phyloP scores from a whole-genome alignment of 2,329 filamentous ascomycete genomes.

The Fusarium begoniae region DNA sequence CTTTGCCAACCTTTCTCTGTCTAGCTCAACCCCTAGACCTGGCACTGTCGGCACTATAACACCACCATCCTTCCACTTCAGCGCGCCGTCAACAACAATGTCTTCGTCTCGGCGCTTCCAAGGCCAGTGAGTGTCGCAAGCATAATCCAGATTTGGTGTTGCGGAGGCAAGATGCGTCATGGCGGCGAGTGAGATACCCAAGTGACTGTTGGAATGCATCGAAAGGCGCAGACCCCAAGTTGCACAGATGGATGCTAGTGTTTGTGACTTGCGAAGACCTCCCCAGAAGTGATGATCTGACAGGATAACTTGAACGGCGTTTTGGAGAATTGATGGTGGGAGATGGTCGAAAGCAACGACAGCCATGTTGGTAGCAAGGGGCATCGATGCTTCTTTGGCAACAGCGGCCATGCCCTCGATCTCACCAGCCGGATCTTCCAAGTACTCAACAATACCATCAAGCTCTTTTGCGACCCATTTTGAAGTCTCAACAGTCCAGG shows the following conservation, averaged over 20 bases:
- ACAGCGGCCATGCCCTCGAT: slow-evolving; percentile 56
- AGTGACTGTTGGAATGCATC: slow-evolving; percentile 56
- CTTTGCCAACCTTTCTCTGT: slow-evolving; percentile 47
- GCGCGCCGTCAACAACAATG: slow-evolving; percentile 49
- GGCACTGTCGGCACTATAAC: slow-evolving; percentile 48
- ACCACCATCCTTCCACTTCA: slow-evolving; percentile 50
- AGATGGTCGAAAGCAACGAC: slow-evolving; percentile 53
- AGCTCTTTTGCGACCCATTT: slow-evolving; percentile 52
- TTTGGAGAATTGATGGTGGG: slow-evolving; percentile 49
- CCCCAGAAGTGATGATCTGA: slow-evolving; percentile 57
- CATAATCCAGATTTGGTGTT: slow-evolving; percentile 53
- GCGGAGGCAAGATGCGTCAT: slow-evolving; percentile 55
- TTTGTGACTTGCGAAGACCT: slow-evolving; percentile 52
- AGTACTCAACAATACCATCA: slow-evolving; percentile 49
- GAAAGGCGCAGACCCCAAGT: slow-evolving; percentile 53
- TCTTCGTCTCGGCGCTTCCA: slow-evolving; percentile 56
- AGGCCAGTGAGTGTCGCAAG: slow-evolving; percentile 56
- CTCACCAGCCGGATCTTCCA: slow-evolving; percentile 52
- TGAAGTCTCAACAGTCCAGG: slow-evolving; percentile 52
- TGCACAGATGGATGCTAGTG: slow-evolving; percentile 49
- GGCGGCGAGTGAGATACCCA: slow-evolving; percentile 54
- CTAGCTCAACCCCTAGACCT: slow-evolving; percentile 51
- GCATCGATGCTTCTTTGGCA: slow-evolving; percentile 52
- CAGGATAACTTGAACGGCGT: slow-evolving; percentile 53
- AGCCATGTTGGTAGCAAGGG: slow-evolving; percentile 55